phyloP scores from a whole-genome alignment of 768 basidiomycete genomes.

The Obba rivulosa region DNA sequence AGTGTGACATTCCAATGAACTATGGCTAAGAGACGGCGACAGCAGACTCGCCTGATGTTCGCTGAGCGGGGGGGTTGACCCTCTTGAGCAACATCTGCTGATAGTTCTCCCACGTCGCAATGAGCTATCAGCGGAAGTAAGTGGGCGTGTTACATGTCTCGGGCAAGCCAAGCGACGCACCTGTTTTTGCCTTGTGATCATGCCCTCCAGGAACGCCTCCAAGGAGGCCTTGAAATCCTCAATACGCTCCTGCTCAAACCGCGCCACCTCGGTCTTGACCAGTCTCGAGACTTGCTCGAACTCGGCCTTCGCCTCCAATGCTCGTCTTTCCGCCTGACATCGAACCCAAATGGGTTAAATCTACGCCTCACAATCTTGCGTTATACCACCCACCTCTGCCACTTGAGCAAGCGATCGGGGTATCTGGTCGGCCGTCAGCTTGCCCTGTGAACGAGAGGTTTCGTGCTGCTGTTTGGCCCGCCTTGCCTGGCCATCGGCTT shows the following conservation, averaged over 20 bases:
- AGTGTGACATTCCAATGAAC: not conserved
- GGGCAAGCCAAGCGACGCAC: constrained; percentile 7
- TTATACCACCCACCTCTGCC: constrained; percentile 54
- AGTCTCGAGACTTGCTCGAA: constrained; percentile 86
- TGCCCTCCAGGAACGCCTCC: constrained; percentile 79
- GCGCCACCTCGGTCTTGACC: constrained; percentile 81
- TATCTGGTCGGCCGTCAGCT: constrained; percentile 62
- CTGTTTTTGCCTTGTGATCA: constrained; percentile 75
- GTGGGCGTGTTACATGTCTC: not conserved
- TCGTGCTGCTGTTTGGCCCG: constrained; percentile 77
- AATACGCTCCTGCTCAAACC: constrained; percentile 91
- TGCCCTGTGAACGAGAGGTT: constrained; percentile 72
- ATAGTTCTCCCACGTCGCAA: constrained; percentile 76
- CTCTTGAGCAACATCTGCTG: constrained; percentile 65
- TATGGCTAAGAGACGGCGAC: constrained; percentile 4
- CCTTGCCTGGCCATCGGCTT: constrained; percentile 66
- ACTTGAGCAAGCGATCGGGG: constrained; percentile 74
- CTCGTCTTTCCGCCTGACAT: constrained; percentile 74
- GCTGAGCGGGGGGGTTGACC: constrained; percentile 16
- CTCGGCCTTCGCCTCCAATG: constrained; percentile 78
- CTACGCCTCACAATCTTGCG: not conserved
- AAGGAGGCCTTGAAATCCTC: constrained; percentile 88
- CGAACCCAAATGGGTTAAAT: not conserved
- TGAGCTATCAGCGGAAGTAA: constrained; percentile 41
- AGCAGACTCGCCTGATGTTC: constrained; percentile 7